Evolutionary conservation across 306 rosid genomes (phyloP).

Genomic region (Pterocarpus macrocarpus): DNA sequence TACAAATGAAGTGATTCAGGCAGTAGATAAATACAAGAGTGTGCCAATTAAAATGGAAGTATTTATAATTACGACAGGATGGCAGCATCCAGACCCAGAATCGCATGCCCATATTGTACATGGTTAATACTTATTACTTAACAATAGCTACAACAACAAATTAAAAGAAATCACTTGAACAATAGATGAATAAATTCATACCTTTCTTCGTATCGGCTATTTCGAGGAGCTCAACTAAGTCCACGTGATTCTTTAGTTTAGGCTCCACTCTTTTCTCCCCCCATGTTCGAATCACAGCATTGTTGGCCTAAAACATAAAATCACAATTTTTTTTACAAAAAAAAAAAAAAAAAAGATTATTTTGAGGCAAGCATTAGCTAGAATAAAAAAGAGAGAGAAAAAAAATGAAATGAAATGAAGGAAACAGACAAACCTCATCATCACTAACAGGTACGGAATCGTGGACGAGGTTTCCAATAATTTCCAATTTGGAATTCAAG

Average conservation of each 20-base stretch:
- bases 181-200: conserved; percentile 22
- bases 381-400: background rate
- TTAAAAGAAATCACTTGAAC: background rate
- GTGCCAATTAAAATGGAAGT: background rate
- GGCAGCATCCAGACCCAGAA: background rate
- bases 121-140: background rate
- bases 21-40: background rate
- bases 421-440: conserved; percentile 71
- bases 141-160: background rate
- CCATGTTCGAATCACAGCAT: conserved; percentile 80
- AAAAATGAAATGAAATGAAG: background rate
- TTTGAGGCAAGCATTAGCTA: background rate
- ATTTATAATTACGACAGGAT: background rate
- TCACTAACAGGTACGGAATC: conserved; percentile 82
- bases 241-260: conserved; percentile 88
- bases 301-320: conserved; percentile 64
- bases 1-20: background rate
- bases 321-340: background rate
- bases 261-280: conserved; percentile 87
- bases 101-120: background rate
- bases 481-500: conserved; percentile 74
- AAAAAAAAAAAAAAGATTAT: background rate
- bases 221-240: conserved; percentile 83
- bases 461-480: conserved; percentile 88
- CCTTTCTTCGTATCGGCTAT: conserved; percentile 84